A percentile compares a stretch with the other conserved stretches of the same genome.
Conservation (phyloP, 306 rosid species). For the Crataegus laevigata region DNA sequence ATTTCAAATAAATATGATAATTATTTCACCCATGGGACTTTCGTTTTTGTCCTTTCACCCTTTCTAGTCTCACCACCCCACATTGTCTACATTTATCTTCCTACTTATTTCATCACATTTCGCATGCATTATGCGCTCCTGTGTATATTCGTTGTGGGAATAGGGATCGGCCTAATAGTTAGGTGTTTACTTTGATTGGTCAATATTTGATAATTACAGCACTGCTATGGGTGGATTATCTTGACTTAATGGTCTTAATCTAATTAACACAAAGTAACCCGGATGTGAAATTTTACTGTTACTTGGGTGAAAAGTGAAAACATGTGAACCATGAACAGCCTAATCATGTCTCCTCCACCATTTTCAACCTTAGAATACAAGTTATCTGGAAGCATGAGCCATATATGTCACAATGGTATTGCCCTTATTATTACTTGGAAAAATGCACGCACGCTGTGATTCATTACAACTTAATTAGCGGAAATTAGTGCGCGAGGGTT, state of each 20-base stretch:
- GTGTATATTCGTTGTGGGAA: conserved; percentile 1
- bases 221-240: conserved; percentile 36
- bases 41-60: too few relatives aligned
- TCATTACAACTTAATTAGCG: conserved; percentile 16
- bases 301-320: conserved; percentile 13
- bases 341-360: neutral
- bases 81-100: neutral
- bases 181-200: neutral
- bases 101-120: neutral
- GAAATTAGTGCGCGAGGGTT: conserved; percentile 13
- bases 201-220: conserved; percentile 26
- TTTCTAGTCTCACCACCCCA: too few relatives aligned
- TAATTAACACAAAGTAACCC: conserved; percentile 3
- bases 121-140: neutral
- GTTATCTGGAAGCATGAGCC: conserved; percentile 27
- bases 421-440: conserved; percentile 33
- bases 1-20: too few relatives aligned
- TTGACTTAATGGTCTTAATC: conserved; percentile 32
- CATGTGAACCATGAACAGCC: conserved; percentile 1
- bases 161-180: neutral
- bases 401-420: conserved; percentile 10
- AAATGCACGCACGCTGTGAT: conserved; percentile 42
- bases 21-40: too few relatives aligned
- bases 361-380: conserved; percentile 6
- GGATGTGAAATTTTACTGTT: conserved; percentile 19